Percentiles rank a stretch among this genome's conserved stretches.
These are phyloP conservation scores for Leccinellum luteum DNA, from an alignment of 768 basidiomycete genomes.

Conservation along the genomic window DNA sequence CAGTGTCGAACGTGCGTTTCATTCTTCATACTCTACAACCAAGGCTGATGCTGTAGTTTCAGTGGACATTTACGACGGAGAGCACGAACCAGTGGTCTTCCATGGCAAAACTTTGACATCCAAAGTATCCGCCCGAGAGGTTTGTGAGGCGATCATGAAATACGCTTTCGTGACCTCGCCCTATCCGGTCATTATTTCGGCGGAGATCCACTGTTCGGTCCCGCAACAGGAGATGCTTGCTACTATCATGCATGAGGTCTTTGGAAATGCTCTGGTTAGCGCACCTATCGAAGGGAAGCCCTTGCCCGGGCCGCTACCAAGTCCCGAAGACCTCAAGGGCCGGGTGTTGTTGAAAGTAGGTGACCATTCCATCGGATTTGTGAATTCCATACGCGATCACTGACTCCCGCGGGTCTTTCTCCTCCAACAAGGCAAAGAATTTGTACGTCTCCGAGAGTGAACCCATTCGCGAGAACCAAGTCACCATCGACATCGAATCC, in stretches of 20 bases:
- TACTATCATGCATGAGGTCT: constrained; percentile 63
- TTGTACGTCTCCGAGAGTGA: constrained; percentile 50
- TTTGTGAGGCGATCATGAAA: constrained; percentile 79
- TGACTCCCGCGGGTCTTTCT: not conserved
- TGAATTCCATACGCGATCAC: not conserved
- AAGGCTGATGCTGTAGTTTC: not conserved
- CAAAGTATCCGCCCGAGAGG: constrained; percentile 75
- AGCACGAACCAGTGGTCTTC: constrained; percentile 78
- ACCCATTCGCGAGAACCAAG: constrained; percentile 30
- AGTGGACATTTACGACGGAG: constrained; percentile 96
- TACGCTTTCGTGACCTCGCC: constrained; percentile 91
- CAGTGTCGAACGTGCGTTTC: constrained; percentile 85
- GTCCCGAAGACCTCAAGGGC: constrained; percentile 77
- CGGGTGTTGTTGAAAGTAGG: constrained; percentile 81
- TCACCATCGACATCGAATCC: constrained; percentile 39
- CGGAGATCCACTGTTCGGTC: constrained; percentile 84
- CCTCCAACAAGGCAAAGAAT: constrained; percentile 64
- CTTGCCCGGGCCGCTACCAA: constrained; percentile 62
- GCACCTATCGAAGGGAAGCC: constrained; percentile 46
- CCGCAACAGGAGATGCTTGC: constrained; percentile 80
- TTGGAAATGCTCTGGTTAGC: constrained; percentile 53
- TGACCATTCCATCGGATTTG: not conserved
- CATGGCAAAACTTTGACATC: constrained; percentile 89
- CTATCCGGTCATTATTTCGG: constrained; percentile 90
- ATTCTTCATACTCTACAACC: not conserved